Percentiles rank a stretch among this genome's conserved stretches.
Conservation (phyloP, 192 early-diverging fungal species). For the Backusella luteola region DNA sequence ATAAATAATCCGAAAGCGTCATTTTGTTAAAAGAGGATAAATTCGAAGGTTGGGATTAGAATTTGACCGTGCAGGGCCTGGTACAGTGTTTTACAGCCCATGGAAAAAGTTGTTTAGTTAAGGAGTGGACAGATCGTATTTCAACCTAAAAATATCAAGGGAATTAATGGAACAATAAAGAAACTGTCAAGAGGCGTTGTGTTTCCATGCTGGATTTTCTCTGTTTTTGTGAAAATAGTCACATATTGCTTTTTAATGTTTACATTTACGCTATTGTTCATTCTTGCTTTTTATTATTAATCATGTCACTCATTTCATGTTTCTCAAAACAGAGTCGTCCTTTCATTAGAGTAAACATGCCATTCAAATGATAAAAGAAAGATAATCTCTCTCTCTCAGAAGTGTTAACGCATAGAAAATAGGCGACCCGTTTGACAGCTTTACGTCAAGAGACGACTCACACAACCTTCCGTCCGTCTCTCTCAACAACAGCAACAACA, state of each 20-base stretch:
- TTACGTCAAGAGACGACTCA: neutral
- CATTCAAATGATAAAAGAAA: neutral
- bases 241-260: neutral
- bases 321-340: neutral
- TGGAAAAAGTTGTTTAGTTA: neutral
- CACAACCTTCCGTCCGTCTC: neutral
- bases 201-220: neutral
- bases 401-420: neutral
- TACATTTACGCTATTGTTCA: neutral
- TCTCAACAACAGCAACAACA: neutral
- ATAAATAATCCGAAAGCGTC: neutral
- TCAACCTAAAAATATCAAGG: neutral
- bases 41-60: neutral
- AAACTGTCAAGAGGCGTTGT: neutral
- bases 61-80: neutral
- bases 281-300: neutral
- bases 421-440: slow-evolving; percentile 1
- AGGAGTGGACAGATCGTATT: neutral
- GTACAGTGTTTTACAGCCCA: neutral
- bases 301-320: neutral
- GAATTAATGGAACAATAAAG: neutral
- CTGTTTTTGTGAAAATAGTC: neutral
- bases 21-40: neutral
- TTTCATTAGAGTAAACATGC: neutral
- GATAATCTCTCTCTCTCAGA: neutral